Evolutionary conservation across 1,284 basidiomycete species (phyloP), one percentile per base, ranked within the genome.

Genomic region (Termitomyces sp.): DNA sequence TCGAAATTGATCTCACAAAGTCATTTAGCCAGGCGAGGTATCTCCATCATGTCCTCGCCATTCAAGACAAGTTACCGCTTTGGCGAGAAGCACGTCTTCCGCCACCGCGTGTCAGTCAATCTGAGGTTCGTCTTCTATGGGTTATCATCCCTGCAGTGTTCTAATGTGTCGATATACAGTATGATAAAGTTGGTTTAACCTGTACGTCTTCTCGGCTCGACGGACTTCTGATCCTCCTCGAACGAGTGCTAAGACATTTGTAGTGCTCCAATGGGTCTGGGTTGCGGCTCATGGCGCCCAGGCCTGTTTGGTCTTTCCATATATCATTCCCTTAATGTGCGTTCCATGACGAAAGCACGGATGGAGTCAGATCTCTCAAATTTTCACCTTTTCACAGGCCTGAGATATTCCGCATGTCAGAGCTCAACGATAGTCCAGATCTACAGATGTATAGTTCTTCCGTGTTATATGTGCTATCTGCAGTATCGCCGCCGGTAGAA

Each of bases 151-250:
- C 44, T 56, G 52, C 43, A 30, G 31, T 54, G 47, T 60, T 56
- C 53, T 58, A 50, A 50, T 10, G 13, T 7, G 13, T 7, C 39
- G 40, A 54, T 55, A 71, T 68, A 40, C 62, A 84, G 74, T 96
- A 96, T 68, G 94, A 97, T 72, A 93, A 90, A 73, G 84, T 92
- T 54, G 88, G 90, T 10, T 71, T 92, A 55, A 88, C 88, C 21
- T 71, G 88, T 90, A 68, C 64, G 82, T 54, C 13, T 33, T 44
- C 17, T 46, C 39, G 28, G 36, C 13, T 26, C 49, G 13, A 40
- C 26, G 9, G 49, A 34, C 9, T 12, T n/a, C 5, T 24, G 9
- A n/a, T 36, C 10, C 8, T 17, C 3, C n/a, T 43, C 45, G 28
- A 31, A 50, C 26, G 34, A 24, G 42, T 48, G 26, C 64, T 65